These are phyloP conservation scores for Mycena citricolor DNA, from an alignment of 1,284 basidiomycete genomes.

Conservation along the genomic window DNA sequence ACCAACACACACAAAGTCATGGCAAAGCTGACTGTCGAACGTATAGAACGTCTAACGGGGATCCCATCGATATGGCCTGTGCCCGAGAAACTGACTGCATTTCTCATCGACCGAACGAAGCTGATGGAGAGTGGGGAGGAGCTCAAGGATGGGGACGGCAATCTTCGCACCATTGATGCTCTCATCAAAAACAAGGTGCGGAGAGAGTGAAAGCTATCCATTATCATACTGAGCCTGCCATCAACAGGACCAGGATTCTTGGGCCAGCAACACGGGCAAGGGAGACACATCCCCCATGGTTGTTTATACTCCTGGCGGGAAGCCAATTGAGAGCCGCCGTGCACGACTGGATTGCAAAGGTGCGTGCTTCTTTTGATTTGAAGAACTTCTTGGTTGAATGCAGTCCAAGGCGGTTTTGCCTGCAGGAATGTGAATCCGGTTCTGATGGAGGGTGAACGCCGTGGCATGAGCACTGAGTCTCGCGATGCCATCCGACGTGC, in stretches of 20 bases:
- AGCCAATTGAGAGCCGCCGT: slow-evolving; percentile 6
- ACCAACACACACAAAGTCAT: too few relatives aligned
- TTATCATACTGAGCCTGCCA: not conserved
- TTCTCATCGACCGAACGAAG: slow-evolving; percentile 1
- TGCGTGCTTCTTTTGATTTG: not conserved
- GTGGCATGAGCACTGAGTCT: slow-evolving; percentile 3
- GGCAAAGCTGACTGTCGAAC: not conserved
- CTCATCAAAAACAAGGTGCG: slow-evolving; percentile 14
- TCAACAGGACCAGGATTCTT: slow-evolving; percentile 15
- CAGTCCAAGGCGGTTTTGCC: not conserved
- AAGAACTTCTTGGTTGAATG: not conserved
- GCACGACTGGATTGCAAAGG: slow-evolving; percentile 12
- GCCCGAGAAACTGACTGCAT: not conserved
- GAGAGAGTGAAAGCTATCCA: not conserved
- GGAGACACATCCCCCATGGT: slow-evolving; percentile 4
- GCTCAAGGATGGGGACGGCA: not conserved
- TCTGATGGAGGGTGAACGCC: not conserved
- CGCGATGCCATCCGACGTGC: slow-evolving; percentile 10
- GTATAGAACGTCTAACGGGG: slow-evolving; percentile 7
- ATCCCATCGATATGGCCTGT: slow-evolving; percentile 8
- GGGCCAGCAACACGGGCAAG: slow-evolving; percentile 1
- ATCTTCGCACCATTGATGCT: slow-evolving; percentile 1
- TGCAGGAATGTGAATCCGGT: slow-evolving; percentile 1
- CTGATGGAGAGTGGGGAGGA: not conserved
- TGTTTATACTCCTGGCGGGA: slow-evolving; percentile 1